Evolutionary conservation across 2,329 filamentous ascomycete genomes (phyloP).

Genomic region (Penicillium hesseltinei): DNA sequence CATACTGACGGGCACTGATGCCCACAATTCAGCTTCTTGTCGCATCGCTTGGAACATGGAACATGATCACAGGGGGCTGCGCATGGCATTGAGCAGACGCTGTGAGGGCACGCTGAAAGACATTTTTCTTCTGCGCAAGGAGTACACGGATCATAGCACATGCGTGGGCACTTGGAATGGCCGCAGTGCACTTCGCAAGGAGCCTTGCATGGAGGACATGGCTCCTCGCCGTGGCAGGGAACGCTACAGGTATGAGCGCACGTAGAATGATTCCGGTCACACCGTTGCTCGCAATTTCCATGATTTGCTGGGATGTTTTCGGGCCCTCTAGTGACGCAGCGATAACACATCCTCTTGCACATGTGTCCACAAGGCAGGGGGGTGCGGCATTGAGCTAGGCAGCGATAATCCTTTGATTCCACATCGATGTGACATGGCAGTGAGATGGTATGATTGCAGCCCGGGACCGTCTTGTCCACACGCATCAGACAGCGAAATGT

Average conservation of each 20-base stretch:
- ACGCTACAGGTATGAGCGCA: conserved; percentile 57
- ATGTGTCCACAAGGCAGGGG: conserved; percentile 58
- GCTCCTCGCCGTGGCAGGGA: conserved; percentile 51
- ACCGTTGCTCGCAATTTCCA: conserved; percentile 41
- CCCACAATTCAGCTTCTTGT: conserved; percentile 53
- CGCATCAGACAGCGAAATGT: conserved; percentile 50
- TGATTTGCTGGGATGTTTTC: conserved; percentile 46
- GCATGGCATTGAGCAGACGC: conserved; percentile 55
- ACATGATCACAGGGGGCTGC: conserved; percentile 66
- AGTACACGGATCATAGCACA: conserved; percentile 59
- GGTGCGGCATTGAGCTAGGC: conserved; percentile 48
- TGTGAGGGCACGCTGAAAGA: conserved; percentile 56
- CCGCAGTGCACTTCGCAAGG: conserved; percentile 57
- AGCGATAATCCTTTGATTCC: conserved; percentile 43
- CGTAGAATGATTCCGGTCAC: conserved; percentile 51
- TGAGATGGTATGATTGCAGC: conserved; percentile 55
- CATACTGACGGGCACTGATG: conserved; percentile 66
- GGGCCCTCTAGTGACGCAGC: conserved; percentile 44
- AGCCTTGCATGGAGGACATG: conserved; percentile 30
- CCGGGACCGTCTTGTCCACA: conserved; percentile 51
- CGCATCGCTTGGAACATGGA: conserved; percentile 63
- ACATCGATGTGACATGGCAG: conserved; percentile 55
- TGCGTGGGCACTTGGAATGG: conserved; percentile 56
- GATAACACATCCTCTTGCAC: conserved; percentile 52
- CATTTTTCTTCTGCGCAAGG: conserved; percentile 60